Percentiles rank a stretch among this genome's conserved stretches.
Evolutionary conservation across 2,329 filamentous ascomycete genomes (phyloP).

Genomic region (Ophiostoma sp.): DNA sequence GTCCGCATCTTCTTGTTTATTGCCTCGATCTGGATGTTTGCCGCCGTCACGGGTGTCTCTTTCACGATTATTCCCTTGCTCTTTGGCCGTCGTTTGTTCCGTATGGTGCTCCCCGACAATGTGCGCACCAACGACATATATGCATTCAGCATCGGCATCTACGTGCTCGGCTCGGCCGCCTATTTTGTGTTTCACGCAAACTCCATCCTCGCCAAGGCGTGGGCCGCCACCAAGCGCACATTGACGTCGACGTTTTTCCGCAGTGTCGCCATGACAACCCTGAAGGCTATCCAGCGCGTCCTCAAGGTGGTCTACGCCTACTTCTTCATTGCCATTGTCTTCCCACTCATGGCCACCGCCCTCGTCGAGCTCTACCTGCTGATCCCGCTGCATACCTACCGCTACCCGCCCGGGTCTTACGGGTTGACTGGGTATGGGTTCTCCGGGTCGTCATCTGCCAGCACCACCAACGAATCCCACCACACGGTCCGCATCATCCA

Average conservation of each 20-base stretch:
- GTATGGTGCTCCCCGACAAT: conserved; percentile 67
- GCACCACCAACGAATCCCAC: conserved; percentile 37
- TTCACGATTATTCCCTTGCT: conserved; percentile 84
- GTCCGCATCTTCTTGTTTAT: conserved; percentile 82
- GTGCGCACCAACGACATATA: conserved; percentile 91
- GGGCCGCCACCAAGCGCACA: conserved; percentile 27
- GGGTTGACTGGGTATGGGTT: too few species aligned
- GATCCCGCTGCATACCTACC: conserved; percentile 81
- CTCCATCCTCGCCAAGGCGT: background rate
- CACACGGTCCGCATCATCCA: conserved; percentile 87
- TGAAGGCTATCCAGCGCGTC: conserved; percentile 42
- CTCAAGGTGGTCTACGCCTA: conserved; percentile 70
- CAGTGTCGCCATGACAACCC: conserved; percentile 29
- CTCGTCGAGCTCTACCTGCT: conserved; percentile 86
- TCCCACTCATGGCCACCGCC: conserved; percentile 77
- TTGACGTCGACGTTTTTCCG: background rate
- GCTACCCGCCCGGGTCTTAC: conserved; percentile 47
- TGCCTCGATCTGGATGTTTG: conserved; percentile 88
- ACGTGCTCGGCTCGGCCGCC: conserved; percentile 67
- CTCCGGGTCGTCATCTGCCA: conserved; percentile 35
- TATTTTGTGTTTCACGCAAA: conserved; percentile 59
- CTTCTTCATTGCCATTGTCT: conserved; percentile 69
- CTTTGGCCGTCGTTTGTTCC: conserved; percentile 78
- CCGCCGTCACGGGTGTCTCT: conserved; percentile 79
- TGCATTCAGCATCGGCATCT: conserved; percentile 88